These are phyloP conservation scores for sorghum (Sorghum bicolor) DNA, from an alignment of 176 grass and related monocot genomes.

Conservation along the genomic window DNA sequence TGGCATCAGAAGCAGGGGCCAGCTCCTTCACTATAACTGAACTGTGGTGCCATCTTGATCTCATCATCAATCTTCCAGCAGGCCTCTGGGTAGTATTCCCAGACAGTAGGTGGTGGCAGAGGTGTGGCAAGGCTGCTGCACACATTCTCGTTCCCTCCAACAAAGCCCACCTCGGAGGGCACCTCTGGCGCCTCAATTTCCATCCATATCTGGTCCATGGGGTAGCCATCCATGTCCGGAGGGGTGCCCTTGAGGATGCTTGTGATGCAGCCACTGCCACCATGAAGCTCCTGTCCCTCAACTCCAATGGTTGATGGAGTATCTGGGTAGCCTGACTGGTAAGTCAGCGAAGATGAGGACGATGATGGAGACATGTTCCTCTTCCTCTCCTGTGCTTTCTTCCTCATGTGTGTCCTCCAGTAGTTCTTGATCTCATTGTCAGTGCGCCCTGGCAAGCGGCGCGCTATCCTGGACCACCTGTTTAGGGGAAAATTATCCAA, in stretches of 20 bases:
- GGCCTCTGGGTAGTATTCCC: slow-evolving; percentile 50
- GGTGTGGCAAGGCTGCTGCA: slow-evolving; percentile 28
- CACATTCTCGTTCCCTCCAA: slow-evolving; percentile 28
- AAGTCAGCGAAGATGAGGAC: slow-evolving; percentile 71
- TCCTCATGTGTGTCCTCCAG: slow-evolving; percentile 97
- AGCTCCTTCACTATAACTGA: slow-evolving; percentile 33
- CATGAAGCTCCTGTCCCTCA: slow-evolving; percentile 33
- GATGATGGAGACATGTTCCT: slow-evolving; percentile 61
- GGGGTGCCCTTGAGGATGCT: slow-evolving; percentile 43
- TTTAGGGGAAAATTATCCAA: slow-evolving; percentile 20
- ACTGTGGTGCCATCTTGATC: slow-evolving; percentile 46
- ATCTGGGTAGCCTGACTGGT: slow-evolving; percentile 45
- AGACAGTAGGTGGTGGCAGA: slow-evolving; percentile 17
- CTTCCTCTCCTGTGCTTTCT: slow-evolving; percentile 88
- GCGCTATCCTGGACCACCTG: slow-evolving; percentile 88
- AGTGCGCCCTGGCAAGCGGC: slow-evolving; percentile 72
- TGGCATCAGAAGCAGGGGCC: slow-evolving; percentile 44
- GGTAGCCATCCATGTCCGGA: slow-evolving; percentile 54
- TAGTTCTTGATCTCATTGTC: slow-evolving; percentile 98
- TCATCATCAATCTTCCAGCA: slow-evolving; percentile 64
- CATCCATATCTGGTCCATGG: slow-evolving; percentile 91
- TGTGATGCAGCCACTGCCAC: slow-evolving; percentile 50
- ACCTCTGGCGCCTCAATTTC: slow-evolving; percentile 63
- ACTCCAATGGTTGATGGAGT: slow-evolving; percentile 25
- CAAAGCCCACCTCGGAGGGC: background rate